Conservation (phyloP, 2,329 filamentous ascomycete species). For the Westerdykella aurantiaca region DNA sequence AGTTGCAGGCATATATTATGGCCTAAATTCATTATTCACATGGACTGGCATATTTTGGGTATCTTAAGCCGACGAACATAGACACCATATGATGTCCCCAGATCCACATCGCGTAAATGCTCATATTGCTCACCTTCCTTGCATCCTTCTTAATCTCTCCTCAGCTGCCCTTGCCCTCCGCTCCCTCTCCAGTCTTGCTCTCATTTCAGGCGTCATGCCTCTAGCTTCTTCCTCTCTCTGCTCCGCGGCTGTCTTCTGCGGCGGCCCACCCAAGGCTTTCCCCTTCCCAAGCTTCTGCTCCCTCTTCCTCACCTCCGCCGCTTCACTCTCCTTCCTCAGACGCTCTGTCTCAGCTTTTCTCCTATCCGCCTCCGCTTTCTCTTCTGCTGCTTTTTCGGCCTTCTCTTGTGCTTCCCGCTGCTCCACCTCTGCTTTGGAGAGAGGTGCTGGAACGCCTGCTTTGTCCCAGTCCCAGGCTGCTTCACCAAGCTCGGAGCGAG, state of each 20-base stretch:
- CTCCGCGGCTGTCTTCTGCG: slow-evolving; percentile 71
- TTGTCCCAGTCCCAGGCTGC: slow-evolving; percentile 69
- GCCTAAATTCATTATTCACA: too few species aligned
- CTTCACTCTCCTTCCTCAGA: slow-evolving; percentile 53
- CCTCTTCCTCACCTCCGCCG: slow-evolving; percentile 45
- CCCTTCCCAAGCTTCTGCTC: slow-evolving; percentile 47
- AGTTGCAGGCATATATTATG: too few species aligned
- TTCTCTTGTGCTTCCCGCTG: slow-evolving; percentile 64
- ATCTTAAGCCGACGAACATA: too few species aligned
- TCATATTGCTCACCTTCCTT: slow-evolving; percentile 8
- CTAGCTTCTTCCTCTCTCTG: slow-evolving; percentile 75
- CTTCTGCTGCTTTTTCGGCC: slow-evolving; percentile 60
- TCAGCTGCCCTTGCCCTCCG: slow-evolving; percentile 86
- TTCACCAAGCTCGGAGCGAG: slow-evolving; percentile 76
- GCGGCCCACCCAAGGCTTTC: slow-evolving; percentile 48
- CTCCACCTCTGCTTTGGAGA: slow-evolving; percentile 68
- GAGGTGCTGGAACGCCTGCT: slow-evolving; percentile 63
- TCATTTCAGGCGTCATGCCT: slow-evolving; percentile 83
- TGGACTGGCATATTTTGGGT: too few species aligned
- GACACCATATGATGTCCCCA: too few species aligned
- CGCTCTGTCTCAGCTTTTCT: slow-evolving; percentile 69
- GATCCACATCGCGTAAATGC: too few species aligned
- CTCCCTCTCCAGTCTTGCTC: slow-evolving; percentile 77
- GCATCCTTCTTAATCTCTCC: slow-evolving; percentile 63
- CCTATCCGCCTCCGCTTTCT: slow-evolving; percentile 55